Evolutionary conservation across 352 stramenopile genomes (phyloP), one percentile per base, ranked within the genome.

Genomic region (Blastocystis sp.): DNA sequence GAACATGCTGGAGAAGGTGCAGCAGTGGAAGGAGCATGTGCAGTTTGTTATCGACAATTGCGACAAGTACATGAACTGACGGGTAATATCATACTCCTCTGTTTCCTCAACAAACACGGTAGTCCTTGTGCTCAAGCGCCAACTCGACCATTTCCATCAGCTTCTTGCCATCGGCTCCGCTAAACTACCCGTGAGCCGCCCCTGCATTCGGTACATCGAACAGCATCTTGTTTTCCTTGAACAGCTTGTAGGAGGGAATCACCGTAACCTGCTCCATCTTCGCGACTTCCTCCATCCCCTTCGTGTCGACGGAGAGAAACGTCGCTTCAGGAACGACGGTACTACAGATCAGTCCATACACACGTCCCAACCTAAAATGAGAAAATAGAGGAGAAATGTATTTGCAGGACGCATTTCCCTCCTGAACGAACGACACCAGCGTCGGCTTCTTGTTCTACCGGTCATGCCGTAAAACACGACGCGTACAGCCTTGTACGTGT

Each of bases 41-140:
- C 74, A 84, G 54, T 69, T 69, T 68, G 57, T 84, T 2, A 45
- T 84, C 28, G 74, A 84, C n/a, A 84, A 28, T 59, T 84, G 74
- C 43, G 45, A 81, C 48, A 45, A 42, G 7, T 81, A 66, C 48
- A 84, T 42, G 40, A 74, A 48, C 11, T 52, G 4, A 43, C 19
- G 28, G 64, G 48, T 14, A 17, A 57, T 57, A 17, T 45, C 14
- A 28, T 69, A 43, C 19, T 34, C 14, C 42, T 11, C 42, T 74
- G 19, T 34, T 74, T 74, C 19, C 54, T 14, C 1, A 76, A 76
- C 38, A 57, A 76, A 57, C 4, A 76, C 14, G 24, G 52, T 24
- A 76, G 21, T 76, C 34, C n/a, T 76, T 45, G 38, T 76, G 48
- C n/a, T 24, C 66, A 60, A 76, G 34, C 48, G 48, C 48, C 48